phyloP scores from a whole-genome alignment of 129 eudicot genomes.

The Tanacetum coccineum region DNA sequence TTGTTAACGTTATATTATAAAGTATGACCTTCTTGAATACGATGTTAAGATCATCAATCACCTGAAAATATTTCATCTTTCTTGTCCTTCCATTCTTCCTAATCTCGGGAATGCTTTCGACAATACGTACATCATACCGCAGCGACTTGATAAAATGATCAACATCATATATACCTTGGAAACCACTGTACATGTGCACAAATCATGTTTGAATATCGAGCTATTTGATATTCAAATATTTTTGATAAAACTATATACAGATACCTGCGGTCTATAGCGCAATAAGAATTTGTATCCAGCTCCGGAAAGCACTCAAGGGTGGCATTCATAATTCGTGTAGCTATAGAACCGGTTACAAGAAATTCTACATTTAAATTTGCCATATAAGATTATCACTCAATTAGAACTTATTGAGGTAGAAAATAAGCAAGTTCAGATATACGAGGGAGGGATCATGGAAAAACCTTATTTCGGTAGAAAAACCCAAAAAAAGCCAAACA shows the following conservation, averaged over 20 bases:
- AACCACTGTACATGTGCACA: constrained; percentile 49
- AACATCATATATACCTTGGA: constrained; percentile 86
- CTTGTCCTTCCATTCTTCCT: constrained; percentile 72
- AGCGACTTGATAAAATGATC: constrained; percentile 78
- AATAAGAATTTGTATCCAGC: constrained; percentile 90
- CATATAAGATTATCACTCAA: no score
- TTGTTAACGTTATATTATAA: not conserved
- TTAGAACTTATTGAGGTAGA: no score
- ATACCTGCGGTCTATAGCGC: constrained; percentile 97
- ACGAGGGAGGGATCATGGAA: no score
- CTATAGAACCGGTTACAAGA: constrained; percentile 95
- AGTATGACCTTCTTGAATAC: not conserved
- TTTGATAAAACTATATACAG: not conserved
- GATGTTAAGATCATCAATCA: constrained; percentile 9
- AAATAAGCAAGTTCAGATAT: no score
- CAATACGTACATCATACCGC: constrained; percentile 79
- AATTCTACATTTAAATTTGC: no score
- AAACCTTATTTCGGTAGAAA: no score
- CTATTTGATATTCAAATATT: not conserved
- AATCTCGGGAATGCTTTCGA: constrained; percentile 77
- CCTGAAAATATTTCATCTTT: constrained; percentile 84
- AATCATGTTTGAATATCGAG: not conserved
- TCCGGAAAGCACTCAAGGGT: constrained; percentile 97
- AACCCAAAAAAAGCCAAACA: no score
- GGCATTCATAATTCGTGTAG: constrained; percentile 98